Evolutionary conservation across 192 early-diverging fungal species (phyloP), one percentile per base, ranked within the genome.

Genomic region (Coemansia sp.): DNA sequence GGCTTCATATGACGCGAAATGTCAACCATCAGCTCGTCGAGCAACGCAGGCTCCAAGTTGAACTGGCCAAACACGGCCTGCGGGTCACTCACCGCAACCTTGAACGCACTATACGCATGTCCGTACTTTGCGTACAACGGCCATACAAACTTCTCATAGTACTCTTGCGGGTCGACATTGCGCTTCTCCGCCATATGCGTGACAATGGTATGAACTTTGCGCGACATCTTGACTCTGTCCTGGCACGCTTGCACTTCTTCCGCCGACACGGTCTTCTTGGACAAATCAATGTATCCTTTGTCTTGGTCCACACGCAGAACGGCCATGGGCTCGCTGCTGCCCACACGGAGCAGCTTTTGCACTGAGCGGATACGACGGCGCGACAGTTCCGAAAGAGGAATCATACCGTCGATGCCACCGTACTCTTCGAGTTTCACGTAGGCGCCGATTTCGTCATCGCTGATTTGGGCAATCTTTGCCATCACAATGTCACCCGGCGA

Each of bases 281-380:
- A 95, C 71, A 99, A 75, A 81, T 99, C 97, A 76, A 99, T 99
- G 82, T 99, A 99, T 25, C 95, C 93, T 79, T 97, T 99, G 74
- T 96, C 95, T 82, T 92, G 90, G 83, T 99, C 97, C 6, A 99
- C 95, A 65, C 95, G 83, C 68, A 94, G 85, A 3, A 97, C 95
- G 21, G 93, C 89, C 23, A 93, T 94, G 55, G 96, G 90, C 75
- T 99, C 95, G 70, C 91, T 91, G 70, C 87, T 84, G 50, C 95
- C 95, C 27, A 98, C 91, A 47, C 94, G 86, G 69, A 99, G 91
- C 35, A 96, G 83, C 69, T 95, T 98, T 62, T 97, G 94, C 39
- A 99, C 91, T 41, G 93, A 95, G 65, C 97, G 88, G 73, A 99
- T 97, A 75, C 97, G 94, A 56, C 94, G 78, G 70, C 94, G 87